A percentile compares a stretch with the other conserved stretches of the same genome.
Conservation (phyloP, 2,329 filamentous ascomycete species). For the Fonsecaea multimorphosa region DNA sequence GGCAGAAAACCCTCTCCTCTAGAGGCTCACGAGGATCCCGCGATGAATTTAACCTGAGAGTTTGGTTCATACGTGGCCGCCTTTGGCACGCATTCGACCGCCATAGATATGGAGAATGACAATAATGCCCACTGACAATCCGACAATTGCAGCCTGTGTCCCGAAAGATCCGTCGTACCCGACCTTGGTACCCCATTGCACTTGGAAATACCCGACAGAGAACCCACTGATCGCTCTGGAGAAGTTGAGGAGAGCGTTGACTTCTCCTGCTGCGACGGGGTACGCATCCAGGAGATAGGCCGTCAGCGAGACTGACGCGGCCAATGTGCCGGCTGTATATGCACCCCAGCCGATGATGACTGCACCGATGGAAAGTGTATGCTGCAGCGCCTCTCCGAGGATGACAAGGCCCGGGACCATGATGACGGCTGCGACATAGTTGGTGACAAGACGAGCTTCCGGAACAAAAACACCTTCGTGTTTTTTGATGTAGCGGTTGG, state of each 20-base stretch:
- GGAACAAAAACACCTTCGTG: slow-evolving; percentile 62
- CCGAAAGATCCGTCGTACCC: slow-evolving; percentile 55
- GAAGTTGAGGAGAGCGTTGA: slow-evolving; percentile 59
- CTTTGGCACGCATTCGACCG: slow-evolving; percentile 46
- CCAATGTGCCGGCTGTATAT: slow-evolving; percentile 46
- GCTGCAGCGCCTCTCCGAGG: slow-evolving; percentile 59
- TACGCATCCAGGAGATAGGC: slow-evolving; percentile 62
- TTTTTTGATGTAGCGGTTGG: slow-evolving; percentile 50
- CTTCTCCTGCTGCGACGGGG: slow-evolving; percentile 60
- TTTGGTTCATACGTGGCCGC: slow-evolving; percentile 33
- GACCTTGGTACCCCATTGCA: slow-evolving; percentile 54
- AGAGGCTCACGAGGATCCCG: no score
- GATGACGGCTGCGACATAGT: slow-evolving; percentile 55
- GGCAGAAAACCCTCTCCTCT: no score
- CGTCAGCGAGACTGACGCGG: slow-evolving; percentile 52
- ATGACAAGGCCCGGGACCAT: slow-evolving; percentile 59
- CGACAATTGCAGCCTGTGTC: slow-evolving; percentile 52
- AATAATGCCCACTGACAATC: slow-evolving; percentile 46
- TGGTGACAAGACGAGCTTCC: slow-evolving; percentile 59
- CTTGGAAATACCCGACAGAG: slow-evolving; percentile 55
- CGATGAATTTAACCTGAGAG: neutral
- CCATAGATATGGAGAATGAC: slow-evolving; percentile 49
- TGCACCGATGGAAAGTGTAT: slow-evolving; percentile 59
- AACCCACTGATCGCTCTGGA: slow-evolving; percentile 58
- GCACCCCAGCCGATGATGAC: slow-evolving; percentile 58